Percentiles rank a stretch among this genome's conserved stretches.
Evolutionary conservation across 2,329 filamentous ascomycete genomes (phyloP).

Genomic region (Aspergillus tanneri): DNA sequence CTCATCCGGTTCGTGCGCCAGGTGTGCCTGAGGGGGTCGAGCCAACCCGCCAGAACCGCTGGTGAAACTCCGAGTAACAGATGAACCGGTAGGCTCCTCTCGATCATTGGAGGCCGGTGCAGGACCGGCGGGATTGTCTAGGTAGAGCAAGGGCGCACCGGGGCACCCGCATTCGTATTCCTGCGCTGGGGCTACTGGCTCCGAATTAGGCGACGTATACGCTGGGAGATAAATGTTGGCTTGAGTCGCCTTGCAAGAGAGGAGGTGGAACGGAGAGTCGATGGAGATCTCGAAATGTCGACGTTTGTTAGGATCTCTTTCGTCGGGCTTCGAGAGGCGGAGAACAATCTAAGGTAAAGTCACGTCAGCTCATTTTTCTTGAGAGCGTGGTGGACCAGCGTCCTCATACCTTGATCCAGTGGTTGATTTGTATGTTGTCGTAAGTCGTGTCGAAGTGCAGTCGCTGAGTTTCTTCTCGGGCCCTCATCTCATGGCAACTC

Average conservation of each 20-base stretch:
- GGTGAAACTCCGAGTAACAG: constrained; percentile 39
- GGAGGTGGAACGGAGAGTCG: constrained; percentile 89
- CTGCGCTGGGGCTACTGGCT: constrained; percentile 53
- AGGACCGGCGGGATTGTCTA: constrained; percentile 27
- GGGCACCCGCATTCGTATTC: constrained; percentile 66
- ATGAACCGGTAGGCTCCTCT: constrained; percentile 29
- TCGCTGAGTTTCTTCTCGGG: constrained; percentile 64
- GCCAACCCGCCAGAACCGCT: constrained; percentile 43
- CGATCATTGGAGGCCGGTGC: constrained; percentile 23
- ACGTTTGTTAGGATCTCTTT: constrained; percentile 72
- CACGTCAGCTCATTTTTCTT: constrained; percentile 12
- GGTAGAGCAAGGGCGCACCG: constrained; percentile 54
- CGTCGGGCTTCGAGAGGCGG: constrained; percentile 81
- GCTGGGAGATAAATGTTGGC: constrained; percentile 83
- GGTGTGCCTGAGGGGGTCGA: constrained; percentile 52
- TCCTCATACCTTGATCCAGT: constrained; percentile 82
- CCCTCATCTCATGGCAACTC: constrained; percentile 78
- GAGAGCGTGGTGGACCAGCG: neutral
- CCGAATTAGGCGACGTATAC: constrained; percentile 62
- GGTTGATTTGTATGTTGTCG: constrained; percentile 88
- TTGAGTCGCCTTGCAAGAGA: constrained; percentile 89
- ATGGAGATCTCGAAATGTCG: constrained; percentile 96
- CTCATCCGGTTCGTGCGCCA: constrained; percentile 46
- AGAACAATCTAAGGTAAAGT: constrained; percentile 70
- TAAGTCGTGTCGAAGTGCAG: constrained; percentile 91